These are phyloP conservation scores for Aspergillus nanangensis DNA, from an alignment of 495 filamentous ascomycete species.

Conservation along the genomic window DNA sequence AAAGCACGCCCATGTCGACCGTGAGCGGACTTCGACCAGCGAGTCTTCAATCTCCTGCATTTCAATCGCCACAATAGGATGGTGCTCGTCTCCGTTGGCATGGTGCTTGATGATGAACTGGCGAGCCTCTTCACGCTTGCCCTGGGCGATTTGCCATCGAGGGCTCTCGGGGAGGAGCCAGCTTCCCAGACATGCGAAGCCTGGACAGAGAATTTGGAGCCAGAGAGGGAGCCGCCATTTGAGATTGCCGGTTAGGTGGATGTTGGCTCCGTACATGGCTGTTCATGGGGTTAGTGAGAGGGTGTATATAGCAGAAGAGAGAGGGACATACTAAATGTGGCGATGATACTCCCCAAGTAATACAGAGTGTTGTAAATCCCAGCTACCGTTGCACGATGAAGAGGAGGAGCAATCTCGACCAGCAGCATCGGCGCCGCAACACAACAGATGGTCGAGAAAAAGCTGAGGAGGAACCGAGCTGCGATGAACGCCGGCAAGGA, in stretches of 20 bases:
- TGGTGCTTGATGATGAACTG: constrained; percentile 49
- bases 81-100: constrained; percentile 45
- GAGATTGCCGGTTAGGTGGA: constrained; percentile 16
- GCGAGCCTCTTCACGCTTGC: constrained; percentile 49
- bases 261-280: constrained; percentile 13
- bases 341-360: constrained; percentile 50
- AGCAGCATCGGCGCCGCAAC: constrained; percentile 68
- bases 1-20: constrained; percentile 38
- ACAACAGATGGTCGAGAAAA: constrained; percentile 61
- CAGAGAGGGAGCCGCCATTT: constrained; percentile 57
- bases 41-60: constrained; percentile 53
- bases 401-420: constrained; percentile 66
- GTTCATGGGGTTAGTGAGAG: neutral
- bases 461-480: constrained; percentile 68
- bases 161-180: constrained; percentile 21
- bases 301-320: neutral
- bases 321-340: constrained; percentile 3
- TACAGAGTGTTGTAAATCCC: constrained; percentile 60
- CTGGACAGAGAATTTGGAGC: constrained; percentile 55
- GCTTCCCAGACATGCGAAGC: constrained; percentile 27
- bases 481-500: constrained; percentile 52
- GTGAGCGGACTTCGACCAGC: constrained; percentile 32
- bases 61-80: constrained; percentile 50
- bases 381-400: constrained; percentile 60
- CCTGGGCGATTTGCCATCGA: constrained; percentile 25